Conservation (phyloP, 2,329 filamentous ascomycete species). For the Orbilia quercus region DNA sequence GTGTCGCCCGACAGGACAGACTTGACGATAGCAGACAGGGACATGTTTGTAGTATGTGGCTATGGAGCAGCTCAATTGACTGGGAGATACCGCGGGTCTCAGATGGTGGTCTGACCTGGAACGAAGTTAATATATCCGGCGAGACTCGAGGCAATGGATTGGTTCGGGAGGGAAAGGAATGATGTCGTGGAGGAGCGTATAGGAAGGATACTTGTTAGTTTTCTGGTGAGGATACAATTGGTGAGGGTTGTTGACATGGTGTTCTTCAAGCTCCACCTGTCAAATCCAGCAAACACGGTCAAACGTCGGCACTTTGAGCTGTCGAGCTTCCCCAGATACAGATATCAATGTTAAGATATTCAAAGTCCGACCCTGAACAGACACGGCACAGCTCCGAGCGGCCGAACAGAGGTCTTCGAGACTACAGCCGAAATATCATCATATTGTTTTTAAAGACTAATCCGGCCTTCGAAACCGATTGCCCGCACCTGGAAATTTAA, state of each 20-base stretch:
- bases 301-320: constrained; percentile 34
- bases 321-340: constrained; percentile 25
- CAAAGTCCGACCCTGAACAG: background rate
- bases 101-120: constrained; percentile 8
- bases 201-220: constrained; percentile 35
- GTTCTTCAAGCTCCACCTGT: constrained; percentile 54
- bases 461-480: background rate
- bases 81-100: constrained; percentile 15
- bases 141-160: constrained; percentile 10
- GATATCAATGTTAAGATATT: background rate
- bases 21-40: constrained; percentile 46
- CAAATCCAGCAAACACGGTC: constrained; percentile 32
- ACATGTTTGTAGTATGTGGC: constrained; percentile 18
- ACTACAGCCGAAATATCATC: too few species aligned
- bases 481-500: constrained; percentile 22
- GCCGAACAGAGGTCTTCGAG: too few species aligned
- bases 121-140: constrained; percentile 4
- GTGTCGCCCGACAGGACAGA: constrained; percentile 55
- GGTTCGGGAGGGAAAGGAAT: constrained; percentile 17
- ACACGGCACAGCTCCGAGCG: too few species aligned
- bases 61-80: constrained; percentile 19
- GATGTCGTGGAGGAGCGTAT: constrained; percentile 9
- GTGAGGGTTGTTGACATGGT: constrained; percentile 54
- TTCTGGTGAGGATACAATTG: constrained; percentile 3
- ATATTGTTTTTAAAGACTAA: too few species aligned